These are phyloP conservation scores for Chrysanthemum lavandulifolium DNA, from an alignment of 129 eudicot genomes.

Conservation along the genomic window DNA sequence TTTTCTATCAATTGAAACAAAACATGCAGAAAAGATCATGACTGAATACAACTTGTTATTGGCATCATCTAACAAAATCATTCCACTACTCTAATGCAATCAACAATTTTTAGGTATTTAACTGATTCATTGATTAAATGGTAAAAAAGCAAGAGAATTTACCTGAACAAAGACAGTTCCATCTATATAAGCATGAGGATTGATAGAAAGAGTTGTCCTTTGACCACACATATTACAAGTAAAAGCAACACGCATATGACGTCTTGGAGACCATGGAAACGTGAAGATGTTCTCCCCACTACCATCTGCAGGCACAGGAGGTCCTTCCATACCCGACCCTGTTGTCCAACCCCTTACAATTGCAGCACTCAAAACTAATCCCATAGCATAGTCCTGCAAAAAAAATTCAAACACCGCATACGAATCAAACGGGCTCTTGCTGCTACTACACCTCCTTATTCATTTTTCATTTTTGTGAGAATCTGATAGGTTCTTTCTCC, in stretches of 20 bases:
- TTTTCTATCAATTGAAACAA: conserved; percentile 27
- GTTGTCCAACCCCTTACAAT: conserved; percentile 91
- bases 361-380: conserved; percentile 92
- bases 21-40: no score
- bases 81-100: no score
- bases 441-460: background rate
- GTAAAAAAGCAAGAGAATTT: conserved; percentile 7
- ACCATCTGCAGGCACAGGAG: conserved; percentile 41
- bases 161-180: conserved; percentile 99
- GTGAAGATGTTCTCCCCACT: background rate
- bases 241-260: conserved; percentile 91
- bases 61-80: no score
- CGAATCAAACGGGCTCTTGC: no score
- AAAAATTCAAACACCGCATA: background rate
- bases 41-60: no score
- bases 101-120: background rate
- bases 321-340: conserved; percentile 34
- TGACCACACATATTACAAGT: conserved; percentile 94
- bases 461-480: no score
- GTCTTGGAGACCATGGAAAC: conserved; percentile 48
- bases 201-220: conserved; percentile 87
- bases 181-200: conserved; percentile 95
- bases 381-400: conserved; percentile 87
- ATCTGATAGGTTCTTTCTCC: no score
- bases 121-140: no score